Conservation (phyloP, 2,329 filamentous ascomycete species). For the Pseudogymnoascus destructans region DNA sequence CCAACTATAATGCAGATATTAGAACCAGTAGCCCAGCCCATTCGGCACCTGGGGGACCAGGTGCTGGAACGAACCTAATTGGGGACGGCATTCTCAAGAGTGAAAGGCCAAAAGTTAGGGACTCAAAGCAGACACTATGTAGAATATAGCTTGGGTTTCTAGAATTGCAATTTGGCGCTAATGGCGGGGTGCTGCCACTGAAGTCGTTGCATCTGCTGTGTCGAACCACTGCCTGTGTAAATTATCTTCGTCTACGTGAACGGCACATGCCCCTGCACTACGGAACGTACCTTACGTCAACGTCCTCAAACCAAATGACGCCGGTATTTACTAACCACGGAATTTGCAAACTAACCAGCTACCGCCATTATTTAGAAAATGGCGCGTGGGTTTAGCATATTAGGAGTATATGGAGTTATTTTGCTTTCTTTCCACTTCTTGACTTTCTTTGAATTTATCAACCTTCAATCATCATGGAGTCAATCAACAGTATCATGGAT, state of each 20-base stretch:
- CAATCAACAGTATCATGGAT: not conserved
- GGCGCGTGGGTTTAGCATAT: not conserved
- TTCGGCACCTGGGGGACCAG: not conserved
- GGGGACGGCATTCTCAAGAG: not conserved
- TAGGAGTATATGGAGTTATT: not conserved
- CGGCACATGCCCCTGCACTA: not conserved
- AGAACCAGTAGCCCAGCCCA: not conserved
- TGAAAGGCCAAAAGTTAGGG: not conserved
- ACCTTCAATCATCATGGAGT: not conserved
- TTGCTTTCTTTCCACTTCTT: not conserved
- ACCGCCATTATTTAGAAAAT: not conserved
- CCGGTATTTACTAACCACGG: not conserved
- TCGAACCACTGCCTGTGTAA: not conserved
- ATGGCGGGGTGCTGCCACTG: constrained; percentile 2
- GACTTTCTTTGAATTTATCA: not conserved
- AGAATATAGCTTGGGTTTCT: not conserved
- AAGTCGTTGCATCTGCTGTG: not conserved
- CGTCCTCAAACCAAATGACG: not conserved
- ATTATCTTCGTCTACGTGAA: constrained; percentile 5
- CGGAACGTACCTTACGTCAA: constrained; percentile 1
- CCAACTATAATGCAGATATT: constrained; percentile 32
- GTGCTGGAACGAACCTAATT: not conserved
- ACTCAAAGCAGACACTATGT: not conserved
- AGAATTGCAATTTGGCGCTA: not conserved
- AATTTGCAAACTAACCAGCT: not conserved